Evolutionary conservation across 441 rosid genomes (phyloP).

Genomic region (Corymbia citriodora): DNA sequence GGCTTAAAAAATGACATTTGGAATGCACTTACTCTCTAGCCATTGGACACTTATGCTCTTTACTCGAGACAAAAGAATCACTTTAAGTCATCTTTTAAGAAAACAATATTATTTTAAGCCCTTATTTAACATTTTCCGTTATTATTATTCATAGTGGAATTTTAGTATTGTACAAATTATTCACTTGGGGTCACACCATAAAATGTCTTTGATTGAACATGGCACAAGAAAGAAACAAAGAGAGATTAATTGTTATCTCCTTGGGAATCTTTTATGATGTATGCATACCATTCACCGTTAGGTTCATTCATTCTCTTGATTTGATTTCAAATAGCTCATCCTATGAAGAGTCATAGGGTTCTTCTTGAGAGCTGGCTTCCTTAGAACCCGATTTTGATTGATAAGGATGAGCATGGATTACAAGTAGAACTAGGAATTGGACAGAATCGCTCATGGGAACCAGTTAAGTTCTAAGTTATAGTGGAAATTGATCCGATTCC

Average conservation of each 20-base stretch:
- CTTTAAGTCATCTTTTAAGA: rapidly evolving
- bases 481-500: not conserved
- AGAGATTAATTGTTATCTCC: not conserved
- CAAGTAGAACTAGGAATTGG: too few species aligned
- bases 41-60: too few species aligned
- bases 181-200: rapidly evolving
- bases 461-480: too few species aligned
- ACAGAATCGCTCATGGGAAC: too few species aligned
- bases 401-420: too few species aligned
- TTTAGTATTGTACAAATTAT: not conserved
- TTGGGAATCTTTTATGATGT: not conserved
- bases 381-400: not conserved
- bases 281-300: rapidly evolving
- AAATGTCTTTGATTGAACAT: not conserved
- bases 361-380: not conserved
- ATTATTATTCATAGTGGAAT: not conserved
- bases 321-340: not conserved
- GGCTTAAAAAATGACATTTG: not conserved
- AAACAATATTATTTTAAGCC: too few species aligned
- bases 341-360: not conserved
- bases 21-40: rapidly evolving
- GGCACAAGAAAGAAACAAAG: not conserved
- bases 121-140: too few species aligned
- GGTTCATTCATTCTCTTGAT: not conserved
- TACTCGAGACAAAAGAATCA: rapidly evolving